These are phyloP conservation scores for Backusella macrospora DNA, from an alignment of 192 early-diverging fungal species.

Conservation along the genomic window DNA sequence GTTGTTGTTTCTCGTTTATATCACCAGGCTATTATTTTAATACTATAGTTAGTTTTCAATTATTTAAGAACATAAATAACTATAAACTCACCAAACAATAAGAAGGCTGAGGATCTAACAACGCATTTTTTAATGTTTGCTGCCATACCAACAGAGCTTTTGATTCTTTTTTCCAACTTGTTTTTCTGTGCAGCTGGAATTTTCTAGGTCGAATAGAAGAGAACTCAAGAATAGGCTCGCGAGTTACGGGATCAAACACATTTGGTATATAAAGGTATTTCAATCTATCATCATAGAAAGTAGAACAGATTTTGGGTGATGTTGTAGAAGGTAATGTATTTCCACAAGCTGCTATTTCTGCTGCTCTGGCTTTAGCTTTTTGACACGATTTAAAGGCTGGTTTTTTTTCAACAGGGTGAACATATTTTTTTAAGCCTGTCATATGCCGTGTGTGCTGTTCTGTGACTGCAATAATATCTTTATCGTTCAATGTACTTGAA, in stretches of 20 bases:
- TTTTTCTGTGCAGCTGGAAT: not conserved
- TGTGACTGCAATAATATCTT: conserved; percentile 2
- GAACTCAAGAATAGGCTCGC: conserved; percentile 4
- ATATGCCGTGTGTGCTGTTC: conserved; percentile 7
- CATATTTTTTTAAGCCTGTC: conserved; percentile 3
- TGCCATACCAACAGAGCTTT: conserved; percentile 25
- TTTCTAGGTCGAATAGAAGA: conserved; percentile 13
- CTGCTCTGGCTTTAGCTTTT: conserved; percentile 12
- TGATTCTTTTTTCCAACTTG: conserved; percentile 15
- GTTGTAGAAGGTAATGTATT: not conserved
- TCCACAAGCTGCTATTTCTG: conserved; percentile 9
- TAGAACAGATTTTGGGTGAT: not conserved
- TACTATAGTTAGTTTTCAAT: not conserved
- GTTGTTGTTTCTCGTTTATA: conserved; percentile 4
- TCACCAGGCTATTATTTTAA: conserved; percentile 12
- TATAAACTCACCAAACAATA: not conserved
- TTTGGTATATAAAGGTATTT: conserved; percentile 18
- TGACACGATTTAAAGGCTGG: conserved; percentile 8
- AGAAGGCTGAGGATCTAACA: not conserved
- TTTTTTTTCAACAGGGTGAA: conserved; percentile 6
- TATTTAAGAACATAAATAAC: not conserved
- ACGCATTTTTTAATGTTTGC: not conserved
- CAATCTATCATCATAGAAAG: conserved; percentile 6
- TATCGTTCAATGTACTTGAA: not conserved
- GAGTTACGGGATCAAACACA: conserved; percentile 4